phyloP scores from a whole-genome alignment of 1,284 basidiomycete genomes.

The Melampsora larici-populina region DNA sequence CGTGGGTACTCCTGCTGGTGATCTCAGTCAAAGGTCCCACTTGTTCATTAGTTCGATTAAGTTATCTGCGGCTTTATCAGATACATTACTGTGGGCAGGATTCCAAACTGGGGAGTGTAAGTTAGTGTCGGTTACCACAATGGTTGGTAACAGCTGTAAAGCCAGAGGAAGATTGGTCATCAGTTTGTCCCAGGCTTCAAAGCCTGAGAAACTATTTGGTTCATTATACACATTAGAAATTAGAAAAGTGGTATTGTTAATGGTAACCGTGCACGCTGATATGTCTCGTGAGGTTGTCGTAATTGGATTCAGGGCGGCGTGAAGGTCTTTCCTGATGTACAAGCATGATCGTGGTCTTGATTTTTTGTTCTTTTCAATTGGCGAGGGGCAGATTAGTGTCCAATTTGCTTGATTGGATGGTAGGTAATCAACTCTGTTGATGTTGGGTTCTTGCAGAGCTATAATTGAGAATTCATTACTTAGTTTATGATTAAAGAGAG shows the following conservation, averaged over 20 bases:
- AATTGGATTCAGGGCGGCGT: too few relatives aligned
- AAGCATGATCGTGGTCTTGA: too few relatives aligned
- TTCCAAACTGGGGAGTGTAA: too few relatives aligned
- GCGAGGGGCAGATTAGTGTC: too few relatives aligned
- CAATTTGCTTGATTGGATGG: not conserved
- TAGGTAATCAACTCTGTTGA: too few relatives aligned
- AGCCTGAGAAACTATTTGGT: not conserved
- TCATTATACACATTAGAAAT: not conserved
- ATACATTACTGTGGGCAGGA: not conserved
- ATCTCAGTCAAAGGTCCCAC: not conserved
- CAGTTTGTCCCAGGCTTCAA: not conserved
- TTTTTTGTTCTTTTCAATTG: too few relatives aligned
- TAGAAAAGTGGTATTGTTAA: not conserved
- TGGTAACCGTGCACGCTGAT: not conserved
- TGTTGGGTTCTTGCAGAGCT: too few relatives aligned
- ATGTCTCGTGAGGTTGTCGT: not conserved
- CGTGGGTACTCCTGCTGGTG: not conserved
- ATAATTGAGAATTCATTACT: too few relatives aligned
- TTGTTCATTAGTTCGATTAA: not conserved
- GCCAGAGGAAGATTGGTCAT: not conserved
- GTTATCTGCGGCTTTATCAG: not conserved
- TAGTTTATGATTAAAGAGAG: too few relatives aligned
- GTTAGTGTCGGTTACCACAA: not conserved
- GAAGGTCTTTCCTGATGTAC: too few relatives aligned
- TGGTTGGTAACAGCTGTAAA: not conserved